phyloP scores from a whole-genome alignment of 192 early-diverging fungal genomes.

The Phycomyces nitens region DNA sequence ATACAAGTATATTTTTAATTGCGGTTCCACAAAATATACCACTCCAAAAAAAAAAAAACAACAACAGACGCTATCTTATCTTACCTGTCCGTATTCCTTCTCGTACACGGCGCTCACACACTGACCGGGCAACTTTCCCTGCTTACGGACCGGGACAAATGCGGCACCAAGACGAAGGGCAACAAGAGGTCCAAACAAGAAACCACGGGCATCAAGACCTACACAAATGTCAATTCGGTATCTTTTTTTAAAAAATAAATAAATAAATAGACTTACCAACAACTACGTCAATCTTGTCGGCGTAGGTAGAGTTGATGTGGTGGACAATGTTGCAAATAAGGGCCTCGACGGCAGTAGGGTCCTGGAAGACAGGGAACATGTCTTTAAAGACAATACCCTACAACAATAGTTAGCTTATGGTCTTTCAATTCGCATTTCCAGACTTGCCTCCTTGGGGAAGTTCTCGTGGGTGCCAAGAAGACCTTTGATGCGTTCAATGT shows the following conservation, averaged over 20 bases:
- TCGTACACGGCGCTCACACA: constrained; percentile 68
- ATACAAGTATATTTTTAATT: background rate
- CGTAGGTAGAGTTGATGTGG: constrained; percentile 61
- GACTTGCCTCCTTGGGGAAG: constrained; percentile 37
- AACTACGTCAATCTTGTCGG: constrained; percentile 79
- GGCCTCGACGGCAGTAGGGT: constrained; percentile 88
- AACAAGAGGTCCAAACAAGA: constrained; percentile 91
- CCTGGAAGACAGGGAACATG: constrained; percentile 95
- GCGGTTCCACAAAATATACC: no score
- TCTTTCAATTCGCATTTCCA: no score
- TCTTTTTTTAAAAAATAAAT: no score
- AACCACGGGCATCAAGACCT: constrained; percentile 95
- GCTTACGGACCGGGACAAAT: constrained; percentile 95
- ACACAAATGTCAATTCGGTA: background rate
- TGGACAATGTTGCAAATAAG: constrained; percentile 85
- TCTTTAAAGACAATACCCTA: constrained; percentile 96
- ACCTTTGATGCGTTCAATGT: constrained; percentile 40
- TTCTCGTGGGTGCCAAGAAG: constrained; percentile 37
- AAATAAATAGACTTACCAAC: no score
- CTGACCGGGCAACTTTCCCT: constrained; percentile 91
- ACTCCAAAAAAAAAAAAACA: background rate
- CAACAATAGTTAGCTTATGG: background rate
- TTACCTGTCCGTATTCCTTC: constrained; percentile 92
- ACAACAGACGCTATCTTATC: background rate
- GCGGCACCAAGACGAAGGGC: constrained; percentile 82